These are phyloP conservation scores for Pseudonitzschia delicatissima DNA, from an alignment of 108 stramenopile genomes.

Conservation along the genomic window DNA sequence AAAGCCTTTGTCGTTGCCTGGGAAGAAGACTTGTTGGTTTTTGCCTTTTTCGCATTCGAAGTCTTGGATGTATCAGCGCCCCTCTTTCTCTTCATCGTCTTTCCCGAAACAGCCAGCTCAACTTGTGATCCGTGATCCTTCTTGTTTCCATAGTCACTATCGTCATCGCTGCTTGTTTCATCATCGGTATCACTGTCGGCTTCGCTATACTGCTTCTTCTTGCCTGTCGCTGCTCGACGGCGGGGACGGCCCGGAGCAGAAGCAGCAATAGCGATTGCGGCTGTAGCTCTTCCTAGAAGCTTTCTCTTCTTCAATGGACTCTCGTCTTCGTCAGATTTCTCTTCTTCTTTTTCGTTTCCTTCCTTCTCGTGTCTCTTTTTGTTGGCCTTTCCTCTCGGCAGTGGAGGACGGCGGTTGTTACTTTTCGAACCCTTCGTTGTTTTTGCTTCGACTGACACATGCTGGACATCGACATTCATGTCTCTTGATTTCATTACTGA, in stretches of 20 bases:
- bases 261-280: not conserved
- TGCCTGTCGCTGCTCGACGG: conserved; percentile 3
- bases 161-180: not conserved
- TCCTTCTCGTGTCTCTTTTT: not conserved
- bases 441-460: too few species aligned
- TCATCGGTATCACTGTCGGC: conserved; percentile 4
- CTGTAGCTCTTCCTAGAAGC: not conserved
- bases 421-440: too few species aligned
- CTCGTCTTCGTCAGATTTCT: not conserved
- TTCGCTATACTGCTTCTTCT: not conserved
- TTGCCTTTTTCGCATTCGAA: not conserved
- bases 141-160: not conserved
- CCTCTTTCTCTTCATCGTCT: not conserved
- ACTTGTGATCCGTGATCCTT: not conserved
- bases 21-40: not conserved
- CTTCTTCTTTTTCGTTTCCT: not conserved
- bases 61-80: not conserved
- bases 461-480: too few species aligned
- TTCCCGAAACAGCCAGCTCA: too few species aligned
- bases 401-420: too few species aligned
- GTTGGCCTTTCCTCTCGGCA: too few species aligned
- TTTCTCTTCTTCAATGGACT: not conserved
- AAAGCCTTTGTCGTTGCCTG: not conserved
- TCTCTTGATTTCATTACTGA: too few species aligned
- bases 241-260: not conserved